Evolutionary conservation across 1,139 yeast genomes (phyloP).

Genomic region (Saccharomyces pastorianus): DNA sequence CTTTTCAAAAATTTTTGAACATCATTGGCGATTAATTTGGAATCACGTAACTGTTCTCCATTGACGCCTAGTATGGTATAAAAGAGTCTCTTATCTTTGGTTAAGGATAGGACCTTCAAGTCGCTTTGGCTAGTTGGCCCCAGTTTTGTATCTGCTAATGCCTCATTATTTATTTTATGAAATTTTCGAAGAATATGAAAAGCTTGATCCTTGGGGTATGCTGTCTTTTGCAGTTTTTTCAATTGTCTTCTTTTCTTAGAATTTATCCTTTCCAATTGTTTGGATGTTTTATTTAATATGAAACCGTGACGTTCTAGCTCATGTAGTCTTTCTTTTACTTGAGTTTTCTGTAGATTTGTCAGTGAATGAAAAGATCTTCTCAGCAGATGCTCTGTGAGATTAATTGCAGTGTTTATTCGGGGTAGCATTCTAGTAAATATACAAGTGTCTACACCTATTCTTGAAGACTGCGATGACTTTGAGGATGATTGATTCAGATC

Average conservation of each 20-base stretch:
- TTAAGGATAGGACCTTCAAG: conserved; percentile 26
- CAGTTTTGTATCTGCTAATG: conserved; percentile 21
- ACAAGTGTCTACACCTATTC: not conserved
- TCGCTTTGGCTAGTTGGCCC: conserved; percentile 34
- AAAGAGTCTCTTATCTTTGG: conserved; percentile 39
- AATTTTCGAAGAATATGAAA: conserved; percentile 20
- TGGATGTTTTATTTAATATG: conserved; percentile 14
- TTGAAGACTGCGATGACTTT: not conserved
- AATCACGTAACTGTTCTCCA: conserved; percentile 48
- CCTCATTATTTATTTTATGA: conserved; percentile 16
- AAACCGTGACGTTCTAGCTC: conserved; percentile 14
- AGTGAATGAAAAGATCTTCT: not conserved
- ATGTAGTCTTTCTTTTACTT: conserved; percentile 19
- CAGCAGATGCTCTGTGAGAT: not conserved
- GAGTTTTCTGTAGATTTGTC: not conserved
- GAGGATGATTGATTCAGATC: not conserved
- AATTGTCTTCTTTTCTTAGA: conserved; percentile 12
- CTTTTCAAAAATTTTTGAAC: conserved; percentile 43
- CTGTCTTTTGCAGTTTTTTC: conserved; percentile 23
- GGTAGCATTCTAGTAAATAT: not conserved
- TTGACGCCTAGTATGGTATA: conserved; percentile 51
- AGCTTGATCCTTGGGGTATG: conserved; percentile 27
- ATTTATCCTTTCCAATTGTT: conserved; percentile 16
- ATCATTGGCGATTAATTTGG: conserved; percentile 46
- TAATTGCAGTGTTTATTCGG: not conserved